Base-by-base conservation (phyloP, 352 stramenopile genomes). In the Phytophthora idaei region DNA sequence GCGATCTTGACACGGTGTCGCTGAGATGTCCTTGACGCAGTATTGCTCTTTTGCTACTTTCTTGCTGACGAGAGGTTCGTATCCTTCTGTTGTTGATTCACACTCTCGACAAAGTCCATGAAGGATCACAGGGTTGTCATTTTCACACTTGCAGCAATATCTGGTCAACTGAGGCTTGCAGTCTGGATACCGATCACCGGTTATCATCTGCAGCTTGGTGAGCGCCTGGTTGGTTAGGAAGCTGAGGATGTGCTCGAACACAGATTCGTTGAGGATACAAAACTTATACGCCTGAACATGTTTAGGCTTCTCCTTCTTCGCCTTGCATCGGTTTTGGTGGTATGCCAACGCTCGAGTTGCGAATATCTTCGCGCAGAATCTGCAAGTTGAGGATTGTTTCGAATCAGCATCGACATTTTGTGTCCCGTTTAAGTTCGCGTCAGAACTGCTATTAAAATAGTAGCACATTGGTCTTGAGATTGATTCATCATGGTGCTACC, bases 221-320 rank as follows among this genome's bases (percentile, higher is more conserved):
- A 65, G 55, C 17, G 56, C 46, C 17, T 70, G 56, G 44, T 71
- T 71, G 27, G 10, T n/a, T 5, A 71, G 8, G n/a, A 61, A 71
- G 10, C 41, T 51, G 21, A 61, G 41, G 25, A 71, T 66, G 4
- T 47, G 17, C 25, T 65, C 42, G 50, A 61, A 71, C 6, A 61
- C 28, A 2, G 27, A 25, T n/a, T 71, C 50, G 37, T 46, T 57
- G 0, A 66, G 25, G 48, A 66, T 57, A 17, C 61, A 57, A 7
- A 63, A 42, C 12, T 10, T 42, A 3, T 7, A 42, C 5, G 12
- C 5, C 36, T 42, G 36, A n/a, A 4, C 3, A 1, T 42, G 36
- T 17, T 42, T 42, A 2, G 10, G 2, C 4, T 15, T n/a, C 36
- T 1, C 10, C 12, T 17, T 42, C 0, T 42, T 42, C 36, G 36